Evolutionary conservation across 352 stramenopile genomes (phyloP), one percentile per base, ranked within the genome.

Genomic region (Phytopythium boreale): DNA sequence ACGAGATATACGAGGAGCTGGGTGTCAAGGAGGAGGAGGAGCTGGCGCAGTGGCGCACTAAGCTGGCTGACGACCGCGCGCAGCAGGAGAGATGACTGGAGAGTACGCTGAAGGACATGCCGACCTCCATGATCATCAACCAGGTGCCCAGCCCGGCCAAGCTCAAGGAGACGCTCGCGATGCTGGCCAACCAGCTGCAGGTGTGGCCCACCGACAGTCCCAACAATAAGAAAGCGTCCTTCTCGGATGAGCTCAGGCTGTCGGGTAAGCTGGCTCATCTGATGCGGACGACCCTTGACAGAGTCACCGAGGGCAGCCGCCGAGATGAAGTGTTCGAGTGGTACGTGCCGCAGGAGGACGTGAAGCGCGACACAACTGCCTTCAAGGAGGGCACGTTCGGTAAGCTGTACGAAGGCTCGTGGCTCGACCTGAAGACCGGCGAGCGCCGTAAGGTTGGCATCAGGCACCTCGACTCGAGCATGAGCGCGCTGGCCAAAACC

Each of bases 91-190:
- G 0, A 4, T 43, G 17, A 15, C n/a, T 58, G 11, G 12, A 27
- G 3, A 7, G 14, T 15, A 19, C 26, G 9, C 4, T 58, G 19
- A 4, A 22, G 14, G 27, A 17, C 5, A 46, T 12, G 51, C 2
- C 31, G 17, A 17, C 29, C 1, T 4, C 0, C 2, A 43, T 44
- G 20, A 36, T 58, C 27, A 26, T 58, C 15, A 44, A 43, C 19
- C 4, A 44, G 12, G 9, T 27, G 15, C 51, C 19, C 8, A 58
- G 19, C 19, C 27, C 66, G 22, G 63, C 56, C 27, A 70, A 70
- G 65, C 26, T 75, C 47, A 47, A 70, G 8, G 68, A 71, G 53
- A 52, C 46, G 10, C 56, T 75, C 4, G 66, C 69, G 65, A 39
- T 29, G 6, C 52, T 75, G 14, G 39, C 64, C 41, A 70, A 46